phyloP scores from a whole-genome alignment of 139 green algal genomes.

The Chlorella ohadii region DNA sequence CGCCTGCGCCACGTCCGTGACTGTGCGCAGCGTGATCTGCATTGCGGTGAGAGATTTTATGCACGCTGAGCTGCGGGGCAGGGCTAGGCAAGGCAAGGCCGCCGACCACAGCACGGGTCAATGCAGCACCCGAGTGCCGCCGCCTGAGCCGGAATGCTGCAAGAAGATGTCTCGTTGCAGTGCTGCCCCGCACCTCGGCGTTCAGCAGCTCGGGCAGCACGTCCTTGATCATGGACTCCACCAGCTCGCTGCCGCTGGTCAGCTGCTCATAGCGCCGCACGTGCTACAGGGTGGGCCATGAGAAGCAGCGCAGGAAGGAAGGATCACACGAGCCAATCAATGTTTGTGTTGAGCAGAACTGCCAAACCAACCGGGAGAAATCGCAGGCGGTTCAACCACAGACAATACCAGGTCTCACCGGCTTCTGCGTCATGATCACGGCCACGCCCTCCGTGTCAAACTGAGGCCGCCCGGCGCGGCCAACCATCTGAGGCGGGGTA shows the following conservation, averaged over 20 bases:
- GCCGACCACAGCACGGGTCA: too few relatives aligned
- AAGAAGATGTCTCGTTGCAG: too few relatives aligned
- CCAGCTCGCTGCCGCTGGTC: slow-evolving; percentile 39
- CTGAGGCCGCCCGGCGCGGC: slow-evolving; percentile 90
- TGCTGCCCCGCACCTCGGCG: slow-evolving; percentile 51
- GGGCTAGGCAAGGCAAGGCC: too few relatives aligned
- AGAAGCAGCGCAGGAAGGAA: neutral
- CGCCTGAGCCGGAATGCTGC: too few relatives aligned
- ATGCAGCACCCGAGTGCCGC: too few relatives aligned
- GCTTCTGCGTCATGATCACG: slow-evolving; percentile 93
- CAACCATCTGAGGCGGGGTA: slow-evolving; percentile 80
- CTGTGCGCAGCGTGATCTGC: slow-evolving; percentile 68
- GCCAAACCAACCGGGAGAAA: too few relatives aligned
- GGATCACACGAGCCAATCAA: too few relatives aligned
- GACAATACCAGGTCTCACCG: slow-evolving; percentile 20
- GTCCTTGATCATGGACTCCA: slow-evolving; percentile 38
- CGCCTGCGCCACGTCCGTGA: slow-evolving; percentile 69
- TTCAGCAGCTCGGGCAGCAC: slow-evolving; percentile 84
- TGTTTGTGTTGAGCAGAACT: neutral
- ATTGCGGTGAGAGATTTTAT: too few relatives aligned
- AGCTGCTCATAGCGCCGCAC: slow-evolving; percentile 67
- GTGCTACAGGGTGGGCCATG: slow-evolving; percentile 23
- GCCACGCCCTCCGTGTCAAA: slow-evolving; percentile 91
- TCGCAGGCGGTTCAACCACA: neutral
- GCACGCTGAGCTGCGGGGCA: too few relatives aligned